A percentile compares a stretch with the other conserved stretches of the same genome.
Conservation (phyloP, 805 yeast species). For the Saturnispora gosingensis region DNA sequence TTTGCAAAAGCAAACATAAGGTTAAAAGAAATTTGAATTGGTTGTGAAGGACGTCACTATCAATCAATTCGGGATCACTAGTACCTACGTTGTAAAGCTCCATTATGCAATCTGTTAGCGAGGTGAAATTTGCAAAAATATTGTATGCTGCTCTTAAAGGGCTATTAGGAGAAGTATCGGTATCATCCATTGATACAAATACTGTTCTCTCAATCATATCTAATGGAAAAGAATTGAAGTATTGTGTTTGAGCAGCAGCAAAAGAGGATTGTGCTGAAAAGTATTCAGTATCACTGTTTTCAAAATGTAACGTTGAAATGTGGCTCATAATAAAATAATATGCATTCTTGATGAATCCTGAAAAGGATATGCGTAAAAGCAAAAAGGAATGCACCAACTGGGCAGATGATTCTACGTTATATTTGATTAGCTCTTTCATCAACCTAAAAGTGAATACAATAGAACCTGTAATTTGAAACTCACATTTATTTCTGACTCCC, state of each 20-base stretch:
- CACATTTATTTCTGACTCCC: conserved; percentile 1
- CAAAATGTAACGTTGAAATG: background rate
- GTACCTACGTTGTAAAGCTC: conserved; percentile 10
- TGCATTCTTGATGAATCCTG: background rate
- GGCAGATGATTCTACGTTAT: background rate
- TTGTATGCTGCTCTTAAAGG: background rate
- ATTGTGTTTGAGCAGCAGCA: background rate
- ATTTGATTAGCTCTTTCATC: background rate
- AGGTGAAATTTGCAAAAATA: background rate
- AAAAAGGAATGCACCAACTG: background rate
- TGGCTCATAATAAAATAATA: conserved; percentile 1
- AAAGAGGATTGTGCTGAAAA: background rate
- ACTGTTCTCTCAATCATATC: background rate
- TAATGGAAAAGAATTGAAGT: background rate
- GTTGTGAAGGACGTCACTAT: conserved; percentile 15
- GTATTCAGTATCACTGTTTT: background rate
- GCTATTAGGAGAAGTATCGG: background rate
- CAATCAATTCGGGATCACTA: conserved; percentile 2
- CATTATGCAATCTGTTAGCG: conserved; percentile 3
- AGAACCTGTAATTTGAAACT: background rate
- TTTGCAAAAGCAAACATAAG: conserved; percentile 15
- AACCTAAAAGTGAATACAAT: background rate
- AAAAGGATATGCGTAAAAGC: background rate
- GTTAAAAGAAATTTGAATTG: conserved; percentile 13
- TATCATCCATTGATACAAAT: background rate